phyloP scores from a whole-genome alignment of 1,284 basidiomycete species.

The Heterobasidion irregulare region DNA sequence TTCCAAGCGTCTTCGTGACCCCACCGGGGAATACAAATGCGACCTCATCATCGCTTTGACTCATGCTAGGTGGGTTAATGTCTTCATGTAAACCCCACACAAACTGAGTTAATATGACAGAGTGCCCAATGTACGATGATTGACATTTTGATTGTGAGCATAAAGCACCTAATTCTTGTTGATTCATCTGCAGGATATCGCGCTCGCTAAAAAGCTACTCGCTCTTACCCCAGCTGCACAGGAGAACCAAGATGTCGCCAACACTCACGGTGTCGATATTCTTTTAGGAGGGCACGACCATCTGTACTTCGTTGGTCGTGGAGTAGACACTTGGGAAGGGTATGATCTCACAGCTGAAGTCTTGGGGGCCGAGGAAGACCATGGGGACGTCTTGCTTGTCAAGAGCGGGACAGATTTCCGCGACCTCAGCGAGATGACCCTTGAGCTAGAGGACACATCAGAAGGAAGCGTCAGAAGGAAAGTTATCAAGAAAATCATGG shows the following conservation, averaged over 20 bases:
- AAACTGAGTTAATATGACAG: slow-evolving; percentile 15
- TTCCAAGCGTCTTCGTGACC: slow-evolving; percentile 67
- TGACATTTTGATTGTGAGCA: neutral
- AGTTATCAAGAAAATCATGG: slow-evolving; percentile 57
- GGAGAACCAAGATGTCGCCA: slow-evolving; percentile 30
- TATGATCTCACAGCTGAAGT: slow-evolving; percentile 48
- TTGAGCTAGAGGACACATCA: slow-evolving; percentile 58
- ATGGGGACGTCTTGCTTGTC: slow-evolving; percentile 64
- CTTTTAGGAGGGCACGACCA: slow-evolving; percentile 91
- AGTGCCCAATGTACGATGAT: slow-evolving; percentile 49
- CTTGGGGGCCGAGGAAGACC: slow-evolving; percentile 70
- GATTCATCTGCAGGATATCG: slow-evolving; percentile 50
- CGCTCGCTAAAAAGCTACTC: slow-evolving; percentile 52
- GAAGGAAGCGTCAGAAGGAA: slow-evolving; percentile 59
- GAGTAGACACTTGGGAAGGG: slow-evolving; percentile 66
- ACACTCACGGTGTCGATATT: slow-evolving; percentile 75
- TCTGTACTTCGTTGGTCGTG: slow-evolving; percentile 76
- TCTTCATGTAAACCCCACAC: neutral
- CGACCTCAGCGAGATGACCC: slow-evolving; percentile 69
- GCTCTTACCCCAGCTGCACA: slow-evolving; percentile 54
- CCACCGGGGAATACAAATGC: slow-evolving; percentile 57
- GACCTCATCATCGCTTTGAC: slow-evolving; percentile 80
- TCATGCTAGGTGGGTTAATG: slow-evolving; percentile 48
- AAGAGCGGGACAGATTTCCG: slow-evolving; percentile 92
- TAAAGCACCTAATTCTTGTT: neutral